Base-by-base conservation (phyloP, 164 flowering plant genomes). In the Chloranthus sessilifolius region DNA sequence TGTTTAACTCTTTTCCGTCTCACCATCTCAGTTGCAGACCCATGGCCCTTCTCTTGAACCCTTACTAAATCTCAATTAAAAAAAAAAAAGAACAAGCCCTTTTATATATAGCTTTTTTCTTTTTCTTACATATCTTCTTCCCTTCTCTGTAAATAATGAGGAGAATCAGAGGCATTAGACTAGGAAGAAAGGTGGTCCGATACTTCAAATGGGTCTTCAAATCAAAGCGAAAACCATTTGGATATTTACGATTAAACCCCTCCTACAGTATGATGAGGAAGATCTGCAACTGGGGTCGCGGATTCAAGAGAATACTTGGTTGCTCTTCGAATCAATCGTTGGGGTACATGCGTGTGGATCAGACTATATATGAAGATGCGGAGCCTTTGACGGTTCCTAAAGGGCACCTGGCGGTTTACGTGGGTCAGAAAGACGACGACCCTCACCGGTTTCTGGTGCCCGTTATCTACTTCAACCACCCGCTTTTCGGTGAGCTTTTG, bases 381-480 rank as follows among this genome's bases (percentile, higher is more conserved):
- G 55, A 60, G 33, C 50, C 64, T 14, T 64, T 17, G 24, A 1
- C 23, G 7, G 78, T 81, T 0, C 97, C 95, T 9, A 89, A 84
- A 52, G 97, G 95, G 0, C 75, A 80, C 43, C 16, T 89, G 65
- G 90, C 97, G 21, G 88, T 89, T 12, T 82, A 81, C 59, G 90
- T 86, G 53, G 97, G 94, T 1, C 70, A 68, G 36, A 76, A 79
- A 46, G 83, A 76, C 50, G 82, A 70, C 15, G 80, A 77, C 31
- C 69, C 61, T 3, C 75, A 67, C 51, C 64, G 97, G 45, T 71
- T 83, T 17, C 45, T 86, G 51, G 88, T 89, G 46, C 97, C 97
- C 22, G 83, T 89, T 36, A 53, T 89, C 33, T 89, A 89, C 67
- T 68, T 86, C 33, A 89, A 89, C 50, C 97, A 89, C 43, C 97